Conservation (phyloP, 2,329 filamentous ascomycete species). For the Bipolaris sorokiniana region DNA sequence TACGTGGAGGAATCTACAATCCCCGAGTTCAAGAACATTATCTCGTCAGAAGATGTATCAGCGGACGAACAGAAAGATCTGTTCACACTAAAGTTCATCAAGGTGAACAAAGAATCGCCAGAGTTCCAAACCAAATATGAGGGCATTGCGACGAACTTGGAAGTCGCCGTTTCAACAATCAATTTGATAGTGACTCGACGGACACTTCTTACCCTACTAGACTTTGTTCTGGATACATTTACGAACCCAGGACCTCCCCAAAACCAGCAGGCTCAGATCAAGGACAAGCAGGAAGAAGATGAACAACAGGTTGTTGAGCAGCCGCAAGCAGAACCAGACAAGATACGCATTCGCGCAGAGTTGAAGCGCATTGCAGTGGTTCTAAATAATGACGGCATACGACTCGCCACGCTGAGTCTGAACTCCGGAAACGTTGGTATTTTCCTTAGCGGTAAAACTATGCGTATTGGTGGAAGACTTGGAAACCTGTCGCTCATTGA, state of each 20-base stretch:
- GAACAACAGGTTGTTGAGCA: conserved; percentile 46
- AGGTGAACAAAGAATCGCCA: conserved; percentile 87
- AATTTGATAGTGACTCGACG: conserved; percentile 93
- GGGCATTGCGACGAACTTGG: conserved; percentile 90
- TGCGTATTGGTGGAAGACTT: conserved; percentile 85
- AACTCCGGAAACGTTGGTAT: conserved; percentile 91
- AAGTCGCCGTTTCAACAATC: conserved; percentile 90
- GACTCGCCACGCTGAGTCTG: conserved; percentile 88
- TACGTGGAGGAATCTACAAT: conserved; percentile 86
- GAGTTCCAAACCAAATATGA: conserved; percentile 93
- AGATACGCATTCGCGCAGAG: conserved; percentile 91
- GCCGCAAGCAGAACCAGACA: conserved; percentile 62
- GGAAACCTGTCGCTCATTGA: conserved; percentile 89
- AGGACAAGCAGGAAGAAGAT: conserved; percentile 37
- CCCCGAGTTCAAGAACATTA: conserved; percentile 93
- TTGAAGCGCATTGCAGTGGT: conserved; percentile 93
- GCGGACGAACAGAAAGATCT: conserved; percentile 77
- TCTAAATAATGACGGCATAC: conserved; percentile 95
- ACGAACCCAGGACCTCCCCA: conserved; percentile 65
- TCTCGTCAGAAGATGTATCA: conserved; percentile 82
- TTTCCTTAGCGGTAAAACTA: conserved; percentile 82
- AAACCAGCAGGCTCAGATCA: conserved; percentile 42
- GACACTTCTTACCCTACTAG: conserved; percentile 87
- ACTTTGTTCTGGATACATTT: conserved; percentile 94
- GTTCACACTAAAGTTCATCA: conserved; percentile 86